These are phyloP conservation scores for Naegleria lovaniensis DNA, from an alignment of 208 protist genomes.

Conservation along the genomic window DNA sequence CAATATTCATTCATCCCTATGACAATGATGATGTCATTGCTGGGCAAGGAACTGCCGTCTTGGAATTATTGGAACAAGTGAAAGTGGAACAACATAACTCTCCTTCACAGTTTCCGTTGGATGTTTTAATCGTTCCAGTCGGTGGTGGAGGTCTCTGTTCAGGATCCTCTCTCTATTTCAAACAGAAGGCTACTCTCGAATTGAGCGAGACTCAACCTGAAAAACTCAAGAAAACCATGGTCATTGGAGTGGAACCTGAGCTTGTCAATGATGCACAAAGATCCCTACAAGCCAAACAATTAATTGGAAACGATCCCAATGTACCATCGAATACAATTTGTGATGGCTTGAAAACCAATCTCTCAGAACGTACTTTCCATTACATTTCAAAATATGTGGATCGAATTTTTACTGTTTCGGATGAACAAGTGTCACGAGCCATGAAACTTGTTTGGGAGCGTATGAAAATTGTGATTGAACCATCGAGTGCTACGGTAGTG, in stretches of 20 bases:
- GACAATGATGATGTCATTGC: slow-evolving; percentile 48
- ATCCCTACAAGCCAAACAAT: background rate
- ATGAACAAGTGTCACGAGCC: slow-evolving; percentile 50
- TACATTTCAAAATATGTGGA: slow-evolving; percentile 41
- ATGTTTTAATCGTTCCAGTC: slow-evolving; percentile 33
- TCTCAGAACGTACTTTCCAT: slow-evolving; percentile 41
- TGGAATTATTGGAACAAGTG: slow-evolving; percentile 52
- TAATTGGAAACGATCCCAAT: background rate
- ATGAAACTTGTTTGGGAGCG: slow-evolving; percentile 57
- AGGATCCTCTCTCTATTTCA: slow-evolving; percentile 29
- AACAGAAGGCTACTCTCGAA: slow-evolving; percentile 22
- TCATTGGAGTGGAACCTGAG: slow-evolving; percentile 37
- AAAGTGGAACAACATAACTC: background rate
- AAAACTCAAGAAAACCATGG: background rate
- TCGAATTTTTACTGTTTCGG: slow-evolving; percentile 47
- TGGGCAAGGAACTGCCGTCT: slow-evolving; percentile 56
- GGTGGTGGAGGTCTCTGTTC: slow-evolving; percentile 37
- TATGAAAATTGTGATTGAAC: slow-evolving; percentile 63
- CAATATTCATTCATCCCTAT: slow-evolving; percentile 48
- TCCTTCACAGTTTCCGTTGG: background rate
- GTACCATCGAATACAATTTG: slow-evolving; percentile 47
- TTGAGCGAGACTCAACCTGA: background rate
- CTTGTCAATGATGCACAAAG: slow-evolving; percentile 28
- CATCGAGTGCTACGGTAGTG: slow-evolving; percentile 45
- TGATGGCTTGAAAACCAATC: slow-evolving; percentile 53